Evolutionary conservation across 257 asterid species (phyloP).

Genomic region (Coffea eugenioides): DNA sequence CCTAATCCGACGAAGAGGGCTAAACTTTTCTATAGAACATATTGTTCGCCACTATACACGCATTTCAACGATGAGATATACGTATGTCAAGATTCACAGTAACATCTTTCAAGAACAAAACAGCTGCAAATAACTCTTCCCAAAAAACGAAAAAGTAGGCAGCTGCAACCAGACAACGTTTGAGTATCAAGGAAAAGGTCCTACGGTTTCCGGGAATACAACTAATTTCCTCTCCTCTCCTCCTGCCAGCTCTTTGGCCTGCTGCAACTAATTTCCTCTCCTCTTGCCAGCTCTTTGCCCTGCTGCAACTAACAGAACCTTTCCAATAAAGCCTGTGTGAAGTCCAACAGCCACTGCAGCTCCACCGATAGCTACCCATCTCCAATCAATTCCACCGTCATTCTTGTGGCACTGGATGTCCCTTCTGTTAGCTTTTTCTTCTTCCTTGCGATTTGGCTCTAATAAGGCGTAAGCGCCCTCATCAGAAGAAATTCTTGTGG

Average conservation of each 20-base stretch:
- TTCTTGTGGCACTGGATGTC: conserved; percentile 1
- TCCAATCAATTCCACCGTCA: conserved; percentile 35
- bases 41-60: background rate
- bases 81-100: background rate
- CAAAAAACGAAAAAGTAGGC: no score
- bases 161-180: background rate
- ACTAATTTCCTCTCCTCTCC: conserved; percentile 35
- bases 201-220: background rate
- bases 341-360: conserved; percentile 69
- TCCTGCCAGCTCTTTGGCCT: conserved; percentile 33
- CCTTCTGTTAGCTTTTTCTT: conserved; percentile 3
- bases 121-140: background rate
- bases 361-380: conserved; percentile 62
- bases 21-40: background rate
- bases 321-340: conserved; percentile 65
- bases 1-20: no score
- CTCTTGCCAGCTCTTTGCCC: conserved; percentile 31
- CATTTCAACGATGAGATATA: background rate
- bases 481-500: conserved; percentile 28
- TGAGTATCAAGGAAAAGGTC: background rate
- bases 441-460: conserved; percentile 13
- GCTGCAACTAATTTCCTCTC: conserved; percentile 51
- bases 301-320: conserved; percentile 63
- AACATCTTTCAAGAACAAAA: background rate
- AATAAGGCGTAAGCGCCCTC: conserved; percentile 10